Evolutionary conservation across 139 green algal species (phyloP).

Genomic region (Limnomonas spitsbergensis): DNA sequence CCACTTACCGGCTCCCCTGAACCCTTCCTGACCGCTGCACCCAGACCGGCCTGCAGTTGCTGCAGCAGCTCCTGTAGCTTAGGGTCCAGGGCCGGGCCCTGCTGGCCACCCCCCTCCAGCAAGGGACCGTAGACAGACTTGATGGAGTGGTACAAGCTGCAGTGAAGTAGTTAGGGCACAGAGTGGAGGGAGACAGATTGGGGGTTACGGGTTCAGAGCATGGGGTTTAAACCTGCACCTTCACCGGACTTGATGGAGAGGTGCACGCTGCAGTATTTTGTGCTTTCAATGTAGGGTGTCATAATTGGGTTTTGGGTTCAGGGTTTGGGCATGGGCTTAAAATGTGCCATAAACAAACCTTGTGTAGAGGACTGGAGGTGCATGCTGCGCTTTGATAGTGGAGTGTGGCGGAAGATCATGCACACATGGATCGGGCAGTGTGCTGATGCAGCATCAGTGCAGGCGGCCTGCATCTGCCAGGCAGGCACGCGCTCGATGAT

Average conservation of each 20-base stretch:
- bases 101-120: constrained; percentile 22
- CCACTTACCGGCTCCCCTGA: constrained; percentile 16
- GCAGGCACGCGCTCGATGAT: too few relatives aligned
- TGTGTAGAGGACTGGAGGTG: too few relatives aligned
- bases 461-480: too few relatives aligned
- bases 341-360: background rate
- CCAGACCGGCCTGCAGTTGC: constrained; percentile 59
- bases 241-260: too few relatives aligned
- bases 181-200: background rate
- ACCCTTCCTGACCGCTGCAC: constrained; percentile 41
- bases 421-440: too few relatives aligned
- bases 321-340: background rate
- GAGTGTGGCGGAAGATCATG: too few relatives aligned
- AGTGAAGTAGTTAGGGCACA: background rate
- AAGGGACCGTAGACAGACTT: constrained; percentile 55
- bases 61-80: constrained; percentile 51
- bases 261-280: too few relatives aligned
- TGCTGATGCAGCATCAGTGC: too few relatives aligned
- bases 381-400: too few relatives aligned
- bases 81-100: constrained; percentile 23
- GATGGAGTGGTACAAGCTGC: constrained; percentile 56
- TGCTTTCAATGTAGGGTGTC: background rate
- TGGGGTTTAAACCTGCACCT: too few relatives aligned
- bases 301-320: background rate
- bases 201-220: background rate